Percentiles rank a stretch among this genome's conserved stretches.
These are phyloP conservation scores for Xylaria sp. DNA, from an alignment of 2,329 filamentous ascomycete species.

Conservation along the genomic window DNA sequence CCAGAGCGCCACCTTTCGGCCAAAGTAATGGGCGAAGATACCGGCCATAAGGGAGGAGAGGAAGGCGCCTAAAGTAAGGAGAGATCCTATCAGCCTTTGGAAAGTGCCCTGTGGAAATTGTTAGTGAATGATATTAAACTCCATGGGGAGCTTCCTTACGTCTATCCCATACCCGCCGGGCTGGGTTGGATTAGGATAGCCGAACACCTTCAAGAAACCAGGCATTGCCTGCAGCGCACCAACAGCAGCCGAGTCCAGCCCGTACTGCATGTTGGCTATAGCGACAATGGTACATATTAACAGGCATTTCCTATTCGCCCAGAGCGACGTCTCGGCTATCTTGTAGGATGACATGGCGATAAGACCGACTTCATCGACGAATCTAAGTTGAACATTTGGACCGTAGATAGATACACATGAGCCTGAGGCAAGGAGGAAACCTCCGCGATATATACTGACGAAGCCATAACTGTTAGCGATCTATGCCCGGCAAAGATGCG, in stretches of 20 bases:
- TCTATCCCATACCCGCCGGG: conserved; percentile 54
- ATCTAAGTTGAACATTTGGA: not conserved
- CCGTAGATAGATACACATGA: not conserved
- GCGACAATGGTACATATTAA: conserved; percentile 58
- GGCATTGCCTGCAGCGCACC: conserved; percentile 61
- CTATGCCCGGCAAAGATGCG: not conserved
- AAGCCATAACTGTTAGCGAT: not conserved
- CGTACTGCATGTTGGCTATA: conserved; percentile 63
- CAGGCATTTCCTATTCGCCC: conserved; percentile 57
- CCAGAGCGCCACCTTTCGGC: conserved; percentile 58
- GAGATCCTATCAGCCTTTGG: conserved; percentile 63
- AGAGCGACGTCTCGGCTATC: conserved; percentile 50
- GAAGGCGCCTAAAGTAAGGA: conserved; percentile 62
- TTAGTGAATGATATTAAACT: conserved; percentile 38
- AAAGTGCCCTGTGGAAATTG: conserved; percentile 53
- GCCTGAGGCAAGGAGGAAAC: not conserved
- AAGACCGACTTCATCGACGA: not conserved
- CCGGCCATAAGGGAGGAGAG: conserved; percentile 60
- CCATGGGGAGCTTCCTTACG: conserved; percentile 41
- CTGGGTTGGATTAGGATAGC: conserved; percentile 54
- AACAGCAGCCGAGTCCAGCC: conserved; percentile 59
- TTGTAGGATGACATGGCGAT: conserved; percentile 39
- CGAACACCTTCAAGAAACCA: conserved; percentile 61
- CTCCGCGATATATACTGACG: not conserved
- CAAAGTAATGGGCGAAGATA: conserved; percentile 58